These are phyloP conservation scores for Gelatoporia subvermispora DNA, from an alignment of 768 basidiomycete species.

Conservation along the genomic window DNA sequence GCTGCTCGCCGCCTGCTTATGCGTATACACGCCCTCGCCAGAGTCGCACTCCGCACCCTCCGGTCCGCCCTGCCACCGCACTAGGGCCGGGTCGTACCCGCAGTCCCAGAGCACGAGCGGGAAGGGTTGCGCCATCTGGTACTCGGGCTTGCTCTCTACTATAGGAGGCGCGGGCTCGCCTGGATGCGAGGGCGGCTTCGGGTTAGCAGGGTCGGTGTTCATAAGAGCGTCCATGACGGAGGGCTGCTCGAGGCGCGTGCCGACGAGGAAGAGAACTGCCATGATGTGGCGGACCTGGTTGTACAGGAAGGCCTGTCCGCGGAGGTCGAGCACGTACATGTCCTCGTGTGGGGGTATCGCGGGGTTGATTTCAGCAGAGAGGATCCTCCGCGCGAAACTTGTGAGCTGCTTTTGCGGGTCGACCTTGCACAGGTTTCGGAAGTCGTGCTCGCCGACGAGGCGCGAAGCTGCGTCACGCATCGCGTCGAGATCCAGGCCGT, in stretches of 20 bases:
- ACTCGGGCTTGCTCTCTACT: constrained; percentile 75
- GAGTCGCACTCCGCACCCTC: constrained; percentile 3
- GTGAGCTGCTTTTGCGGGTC: constrained; percentile 90
- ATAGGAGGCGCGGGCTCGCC: constrained; percentile 37
- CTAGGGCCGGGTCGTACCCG: constrained; percentile 57
- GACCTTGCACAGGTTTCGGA: constrained; percentile 91
- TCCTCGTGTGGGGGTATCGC: constrained; percentile 26
- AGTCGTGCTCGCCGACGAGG: constrained; percentile 89
- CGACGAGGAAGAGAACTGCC: constrained; percentile 85
- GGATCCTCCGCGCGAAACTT: constrained; percentile 64
- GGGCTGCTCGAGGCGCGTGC: constrained; percentile 71
- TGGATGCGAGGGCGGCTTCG: constrained; percentile 29
- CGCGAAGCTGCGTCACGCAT: constrained; percentile 74
- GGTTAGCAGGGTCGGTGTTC: constrained; percentile 53
- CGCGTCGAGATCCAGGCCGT: constrained; percentile 57
- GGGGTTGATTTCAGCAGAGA: constrained; percentile 57
- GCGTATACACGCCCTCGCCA: not conserved
- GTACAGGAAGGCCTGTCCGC: constrained; percentile 87
- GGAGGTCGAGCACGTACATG: constrained; percentile 75
- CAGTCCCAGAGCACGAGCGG: constrained; percentile 93
- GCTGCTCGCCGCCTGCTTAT: constrained; percentile 22
- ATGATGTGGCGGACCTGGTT: constrained; percentile 96
- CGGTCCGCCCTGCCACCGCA: constrained; percentile 60
- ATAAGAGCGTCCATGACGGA: constrained; percentile 67
- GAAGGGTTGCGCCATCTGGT: constrained; percentile 90